Base-by-base conservation (phyloP, 2,329 filamentous ascomycete species). In the Xylariaceae sp. region DNA sequence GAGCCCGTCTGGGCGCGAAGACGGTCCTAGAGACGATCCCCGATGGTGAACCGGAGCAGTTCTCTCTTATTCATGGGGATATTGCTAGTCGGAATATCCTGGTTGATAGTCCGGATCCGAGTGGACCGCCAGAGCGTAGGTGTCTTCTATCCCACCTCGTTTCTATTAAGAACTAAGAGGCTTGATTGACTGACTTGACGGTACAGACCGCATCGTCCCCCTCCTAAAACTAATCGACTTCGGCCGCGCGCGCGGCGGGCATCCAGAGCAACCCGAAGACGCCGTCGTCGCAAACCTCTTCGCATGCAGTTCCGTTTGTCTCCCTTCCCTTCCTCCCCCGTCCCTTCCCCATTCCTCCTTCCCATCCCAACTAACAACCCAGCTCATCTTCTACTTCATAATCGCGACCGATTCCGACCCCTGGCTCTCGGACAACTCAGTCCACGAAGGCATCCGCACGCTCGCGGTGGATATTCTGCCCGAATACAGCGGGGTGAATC, bases 181-280 rank as follows among this genome's bases (percentile, higher is more conserved):
- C n/a, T 6, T 30, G 4, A 5, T 6, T 30, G 5, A 6, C 23
- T 30, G 3, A 30, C 23, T 30, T 30, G 4, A 30, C 3, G 10
- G n/a, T n/a, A 62, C 15, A 62, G 60, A 62, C 39, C 37, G n/a
- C n/a, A 1, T 23, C 9, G 34, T 30, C 30, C 57, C 53, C 10
- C 47, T 53, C n/a, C 34, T 62, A 44, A 53, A 51, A 18, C 2
- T 62, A n/a, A 62, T 62, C n/a, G 60, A 62, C 47, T 62, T 59
- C 34, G 60, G 60, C 10, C 7, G 49, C 13, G 44, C 54, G 3
- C 13, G 34, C 1, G 18, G 13, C 4, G 1, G 11, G 30, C 4
- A 49, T 2, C n/a, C 6, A 3, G 10, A 30, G 2, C 3, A 7
- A 6, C 2, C 2, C 4, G 4, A n/a, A 0, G 3, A 49, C 4